These are phyloP conservation scores for Comarum palustre DNA, from an alignment of 306 rosid genomes.

Conservation along the genomic window DNA sequence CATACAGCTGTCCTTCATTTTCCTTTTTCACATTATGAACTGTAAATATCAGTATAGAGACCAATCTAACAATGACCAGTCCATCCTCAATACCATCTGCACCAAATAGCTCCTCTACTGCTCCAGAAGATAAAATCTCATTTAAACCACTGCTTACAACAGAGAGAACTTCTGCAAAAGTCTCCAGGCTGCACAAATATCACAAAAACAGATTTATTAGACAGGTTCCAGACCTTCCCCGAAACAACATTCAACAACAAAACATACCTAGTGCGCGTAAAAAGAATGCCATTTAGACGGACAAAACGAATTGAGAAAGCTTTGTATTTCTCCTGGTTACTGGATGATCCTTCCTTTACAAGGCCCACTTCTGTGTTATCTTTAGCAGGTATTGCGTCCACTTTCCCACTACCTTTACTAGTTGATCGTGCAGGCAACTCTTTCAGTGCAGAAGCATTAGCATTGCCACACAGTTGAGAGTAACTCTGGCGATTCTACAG, in stretches of 20 bases:
- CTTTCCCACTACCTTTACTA: slow-evolving; percentile 67
- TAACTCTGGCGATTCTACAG: slow-evolving; percentile 84
- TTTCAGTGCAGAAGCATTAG: slow-evolving; percentile 48
- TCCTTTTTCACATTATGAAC: slow-evolving; percentile 73
- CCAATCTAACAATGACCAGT: slow-evolving; percentile 62
- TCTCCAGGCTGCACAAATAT: slow-evolving; percentile 64
- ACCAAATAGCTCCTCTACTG: slow-evolving; percentile 70
- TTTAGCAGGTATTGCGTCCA: slow-evolving; percentile 48
- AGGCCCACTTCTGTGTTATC: slow-evolving; percentile 38
- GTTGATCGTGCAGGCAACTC: slow-evolving; percentile 48
- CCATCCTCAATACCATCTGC: slow-evolving; percentile 61
- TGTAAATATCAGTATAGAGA: slow-evolving; percentile 69
- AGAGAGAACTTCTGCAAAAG: slow-evolving; percentile 74
- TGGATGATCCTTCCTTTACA: slow-evolving; percentile 46
- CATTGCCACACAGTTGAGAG: slow-evolving; percentile 62
- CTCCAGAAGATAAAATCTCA: slow-evolving; percentile 66
- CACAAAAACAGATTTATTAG: slow-evolving; percentile 9
- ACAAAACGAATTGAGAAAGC: slow-evolving; percentile 66
- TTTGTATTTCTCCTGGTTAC: slow-evolving; percentile 49
- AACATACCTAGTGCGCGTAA: slow-evolving; percentile 82
- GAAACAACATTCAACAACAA: slow-evolving; percentile 1
- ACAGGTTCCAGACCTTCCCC: too few relatives aligned
- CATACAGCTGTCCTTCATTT: slow-evolving; percentile 86
- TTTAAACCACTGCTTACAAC: slow-evolving; percentile 50
- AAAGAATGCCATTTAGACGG: slow-evolving; percentile 90